Evolutionary conservation across 164 flowering plant genomes (phyloP).

Genomic region (Nymphaea colorata): DNA sequence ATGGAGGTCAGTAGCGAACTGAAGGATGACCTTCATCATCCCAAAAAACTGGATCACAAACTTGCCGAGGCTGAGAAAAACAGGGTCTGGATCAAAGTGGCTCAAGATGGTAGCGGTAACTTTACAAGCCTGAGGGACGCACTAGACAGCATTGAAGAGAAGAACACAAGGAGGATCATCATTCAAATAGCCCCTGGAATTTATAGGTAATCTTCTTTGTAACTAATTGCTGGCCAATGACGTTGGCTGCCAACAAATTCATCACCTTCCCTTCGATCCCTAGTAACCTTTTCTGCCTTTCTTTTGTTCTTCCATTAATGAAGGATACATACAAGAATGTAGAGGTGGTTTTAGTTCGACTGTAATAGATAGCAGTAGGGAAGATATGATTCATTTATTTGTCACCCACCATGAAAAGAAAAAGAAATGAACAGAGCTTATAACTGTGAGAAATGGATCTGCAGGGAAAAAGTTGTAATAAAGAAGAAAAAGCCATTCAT

Average conservation of each 20-base stretch:
- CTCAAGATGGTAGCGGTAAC: slow-evolving; percentile 33
- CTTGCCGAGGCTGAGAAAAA: slow-evolving; percentile 35
- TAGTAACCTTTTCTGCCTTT: too few species aligned
- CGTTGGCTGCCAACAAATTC: too few species aligned
- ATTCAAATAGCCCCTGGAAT: slow-evolving; percentile 36
- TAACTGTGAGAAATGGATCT: too few species aligned
- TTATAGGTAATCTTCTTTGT: slow-evolving; percentile 21
- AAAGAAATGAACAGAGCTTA: too few species aligned
- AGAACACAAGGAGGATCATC: slow-evolving; percentile 29
- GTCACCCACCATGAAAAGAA: too few species aligned
- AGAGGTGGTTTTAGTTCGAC: too few species aligned
- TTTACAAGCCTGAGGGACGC: slow-evolving; percentile 30
- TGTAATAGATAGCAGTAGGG: too few species aligned
- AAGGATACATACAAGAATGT: too few species aligned
- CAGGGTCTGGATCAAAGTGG: slow-evolving; percentile 21
- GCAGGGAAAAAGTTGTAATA: slow-evolving; percentile 57
- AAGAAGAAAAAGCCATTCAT: slow-evolving; percentile 33
- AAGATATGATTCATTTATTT: too few species aligned
- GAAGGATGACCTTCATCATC: background rate
- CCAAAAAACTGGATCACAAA: slow-evolving; percentile 17
- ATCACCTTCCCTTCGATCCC: too few species aligned
- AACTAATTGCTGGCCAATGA: too few species aligned
- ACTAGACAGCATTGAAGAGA: slow-evolving; percentile 19
- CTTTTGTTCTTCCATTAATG: too few species aligned
- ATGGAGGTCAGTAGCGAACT: background rate